These are phyloP conservation scores for Fusarium sp. DNA, from an alignment of 2,329 filamentous ascomycete genomes.

Conservation along the genomic window DNA sequence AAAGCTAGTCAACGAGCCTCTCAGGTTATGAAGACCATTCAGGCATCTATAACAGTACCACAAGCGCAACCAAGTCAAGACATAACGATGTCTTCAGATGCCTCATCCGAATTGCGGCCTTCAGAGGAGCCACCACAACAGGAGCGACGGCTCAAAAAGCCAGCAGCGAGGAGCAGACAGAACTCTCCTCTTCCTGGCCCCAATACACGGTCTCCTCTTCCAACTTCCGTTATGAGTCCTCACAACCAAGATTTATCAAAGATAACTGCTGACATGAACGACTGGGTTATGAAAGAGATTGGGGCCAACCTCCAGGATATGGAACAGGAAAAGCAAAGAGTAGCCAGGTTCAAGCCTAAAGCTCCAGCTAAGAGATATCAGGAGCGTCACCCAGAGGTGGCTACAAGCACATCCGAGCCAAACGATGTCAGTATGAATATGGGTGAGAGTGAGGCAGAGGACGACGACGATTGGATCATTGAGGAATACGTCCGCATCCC, in stretches of 20 bases:
- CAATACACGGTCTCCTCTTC: constrained; percentile 43
- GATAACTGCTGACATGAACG: constrained; percentile 65
- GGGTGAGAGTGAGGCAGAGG: constrained; percentile 56
- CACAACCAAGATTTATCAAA: constrained; percentile 58
- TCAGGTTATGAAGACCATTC: constrained; percentile 16
- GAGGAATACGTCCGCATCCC: constrained; percentile 73
- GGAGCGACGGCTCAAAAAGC: constrained; percentile 48
- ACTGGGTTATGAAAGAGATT: constrained; percentile 68
- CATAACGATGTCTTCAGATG: constrained; percentile 4
- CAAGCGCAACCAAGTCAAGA: background rate
- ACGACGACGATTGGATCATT: constrained; percentile 67
- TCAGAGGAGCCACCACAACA: constrained; percentile 16
- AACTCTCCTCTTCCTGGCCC: constrained; percentile 36
- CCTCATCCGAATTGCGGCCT: background rate
- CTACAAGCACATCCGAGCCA: constrained; percentile 6
- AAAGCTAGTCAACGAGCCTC: constrained; percentile 45
- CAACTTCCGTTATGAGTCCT: constrained; percentile 47
- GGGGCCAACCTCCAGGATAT: constrained; percentile 61
- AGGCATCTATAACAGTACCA: constrained; percentile 6
- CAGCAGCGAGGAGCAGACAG: constrained; percentile 43
- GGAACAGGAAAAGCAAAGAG: constrained; percentile 53
- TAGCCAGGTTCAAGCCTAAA: constrained; percentile 64
- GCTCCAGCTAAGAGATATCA: constrained; percentile 63
- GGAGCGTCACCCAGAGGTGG: constrained; percentile 62
- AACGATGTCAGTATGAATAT: constrained; percentile 48